phyloP scores from a whole-genome alignment of 169 alveolate species.

The Babesia ovis region DNA sequence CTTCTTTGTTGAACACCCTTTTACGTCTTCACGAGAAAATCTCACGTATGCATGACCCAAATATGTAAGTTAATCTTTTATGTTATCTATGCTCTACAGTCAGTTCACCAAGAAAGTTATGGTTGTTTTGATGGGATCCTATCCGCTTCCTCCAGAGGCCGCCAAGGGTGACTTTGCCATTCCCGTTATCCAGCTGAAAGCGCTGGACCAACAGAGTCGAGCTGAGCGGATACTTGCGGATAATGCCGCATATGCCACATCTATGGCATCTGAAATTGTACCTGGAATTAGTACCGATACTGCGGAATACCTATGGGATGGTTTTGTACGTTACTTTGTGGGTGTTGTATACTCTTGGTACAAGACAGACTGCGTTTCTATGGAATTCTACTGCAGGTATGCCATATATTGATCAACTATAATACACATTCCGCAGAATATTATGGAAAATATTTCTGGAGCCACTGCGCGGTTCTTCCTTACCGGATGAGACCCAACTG shows the following conservation, averaged over 20 bases:
- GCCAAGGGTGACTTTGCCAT: constrained; percentile 8
- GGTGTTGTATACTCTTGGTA: constrained; percentile 48
- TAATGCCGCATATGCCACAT: background rate
- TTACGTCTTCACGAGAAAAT: constrained; percentile 37
- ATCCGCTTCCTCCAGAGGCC: constrained; percentile 41
- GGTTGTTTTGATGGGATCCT: constrained; percentile 33
- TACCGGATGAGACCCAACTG: background rate
- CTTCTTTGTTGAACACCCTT: constrained; percentile 23
- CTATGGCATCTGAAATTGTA: background rate
- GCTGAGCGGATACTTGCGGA: background rate
- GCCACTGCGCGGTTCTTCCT: background rate
- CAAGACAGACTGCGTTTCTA: constrained; percentile 14
- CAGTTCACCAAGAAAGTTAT: constrained; percentile 8
- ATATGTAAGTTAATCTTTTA: background rate
- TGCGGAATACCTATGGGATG: constrained; percentile 12
- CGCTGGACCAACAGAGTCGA: background rate
- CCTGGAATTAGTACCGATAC: background rate
- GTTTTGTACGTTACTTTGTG: constrained; percentile 27
- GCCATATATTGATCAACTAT: background rate
- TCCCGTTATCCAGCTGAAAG: constrained; percentile 12
- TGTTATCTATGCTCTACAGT: background rate
- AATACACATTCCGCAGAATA: constrained; percentile 1
- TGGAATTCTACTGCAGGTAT: constrained; percentile 41
- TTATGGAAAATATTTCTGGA: constrained; percentile 30
- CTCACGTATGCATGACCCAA: background rate